Conservation (phyloP, 345 rosid species). For the Geranium brycei region DNA sequence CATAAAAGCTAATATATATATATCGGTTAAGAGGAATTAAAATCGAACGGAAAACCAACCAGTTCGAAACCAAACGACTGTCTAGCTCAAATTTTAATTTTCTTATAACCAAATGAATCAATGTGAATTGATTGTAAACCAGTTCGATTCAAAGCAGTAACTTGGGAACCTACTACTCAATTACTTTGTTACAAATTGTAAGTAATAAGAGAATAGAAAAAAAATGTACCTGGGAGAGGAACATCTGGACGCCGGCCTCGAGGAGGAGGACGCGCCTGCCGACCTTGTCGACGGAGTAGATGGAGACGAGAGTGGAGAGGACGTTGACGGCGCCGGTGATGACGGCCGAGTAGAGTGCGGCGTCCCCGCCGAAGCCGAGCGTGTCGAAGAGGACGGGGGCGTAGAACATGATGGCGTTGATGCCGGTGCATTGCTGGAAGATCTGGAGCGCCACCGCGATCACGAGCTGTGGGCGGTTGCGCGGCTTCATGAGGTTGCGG, state of each 20-base stretch:
- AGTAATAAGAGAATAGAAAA: no score
- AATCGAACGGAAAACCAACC: no score
- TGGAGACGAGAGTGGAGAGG: conserved; percentile 62
- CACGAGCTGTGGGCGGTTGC: conserved; percentile 69
- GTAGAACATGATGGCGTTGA: conserved; percentile 93
- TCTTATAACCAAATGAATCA: no score
- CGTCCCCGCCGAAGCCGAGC: conserved; percentile 60
- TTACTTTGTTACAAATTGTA: no score
- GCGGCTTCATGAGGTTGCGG: conserved; percentile 52
- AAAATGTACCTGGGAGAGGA: conserved; percentile 33
- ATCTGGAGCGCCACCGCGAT: conserved; percentile 85
- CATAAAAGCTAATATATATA: no score
- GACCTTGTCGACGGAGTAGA: conserved; percentile 73
- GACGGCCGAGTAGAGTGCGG: conserved; percentile 90
- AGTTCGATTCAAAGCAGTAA: no score
- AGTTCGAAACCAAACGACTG: no score
- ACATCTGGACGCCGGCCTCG: conserved; percentile 92
- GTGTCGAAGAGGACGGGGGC: conserved; percentile 83
- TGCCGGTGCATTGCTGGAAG: conserved; percentile 88
- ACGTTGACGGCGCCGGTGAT: conserved; percentile 89
- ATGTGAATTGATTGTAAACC: no score
- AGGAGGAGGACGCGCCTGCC: conserved; percentile 73
- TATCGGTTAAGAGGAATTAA: no score
- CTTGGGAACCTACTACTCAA: no score
- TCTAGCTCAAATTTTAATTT: no score